phyloP scores from a whole-genome alignment of 768 basidiomycete genomes.

The Boletus coccyginus region DNA sequence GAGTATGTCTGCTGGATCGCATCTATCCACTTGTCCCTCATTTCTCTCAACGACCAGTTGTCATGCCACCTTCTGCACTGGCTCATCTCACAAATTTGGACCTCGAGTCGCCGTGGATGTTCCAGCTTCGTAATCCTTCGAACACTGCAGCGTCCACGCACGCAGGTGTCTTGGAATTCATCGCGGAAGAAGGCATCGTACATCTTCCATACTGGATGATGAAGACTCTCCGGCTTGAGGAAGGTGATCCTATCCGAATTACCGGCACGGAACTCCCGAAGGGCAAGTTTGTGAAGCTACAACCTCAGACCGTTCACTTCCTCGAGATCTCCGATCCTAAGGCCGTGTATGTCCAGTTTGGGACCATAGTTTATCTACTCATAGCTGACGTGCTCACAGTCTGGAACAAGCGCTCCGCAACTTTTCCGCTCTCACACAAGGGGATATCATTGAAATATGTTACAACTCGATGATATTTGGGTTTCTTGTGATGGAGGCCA shows the following conservation, averaged over 20 bases:
- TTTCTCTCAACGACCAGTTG: constrained; percentile 51
- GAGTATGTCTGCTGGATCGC: constrained; percentile 56
- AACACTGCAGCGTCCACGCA: constrained; percentile 87
- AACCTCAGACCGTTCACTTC: constrained; percentile 94
- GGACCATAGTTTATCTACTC: neutral
- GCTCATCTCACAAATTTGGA: constrained; percentile 86
- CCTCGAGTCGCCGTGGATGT: constrained; percentile 92
- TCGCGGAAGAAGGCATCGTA: constrained; percentile 93
- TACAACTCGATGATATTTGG: constrained; percentile 97
- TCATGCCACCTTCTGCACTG: constrained; percentile 95
- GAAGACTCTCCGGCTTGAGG: constrained; percentile 89
- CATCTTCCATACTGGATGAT: constrained; percentile 99
- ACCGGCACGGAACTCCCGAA: constrained; percentile 86
- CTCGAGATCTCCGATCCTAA: constrained; percentile 96
- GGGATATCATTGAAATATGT: constrained; percentile 97
- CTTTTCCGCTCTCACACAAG: constrained; percentile 88
- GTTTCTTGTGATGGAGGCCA: constrained; percentile 91
- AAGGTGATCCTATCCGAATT: constrained; percentile 94
- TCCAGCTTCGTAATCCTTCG: constrained; percentile 87
- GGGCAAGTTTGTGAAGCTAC: constrained; percentile 94
- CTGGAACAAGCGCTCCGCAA: constrained; percentile 94
- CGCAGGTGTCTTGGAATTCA: constrained; percentile 97
- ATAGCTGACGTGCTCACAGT: constrained; percentile 38
- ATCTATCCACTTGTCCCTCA: constrained; percentile 8
- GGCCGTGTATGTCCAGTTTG: constrained; percentile 72